Evolutionary conservation across 805 yeast genomes (phyloP).

Genomic region (Starmera pachycereana): DNA sequence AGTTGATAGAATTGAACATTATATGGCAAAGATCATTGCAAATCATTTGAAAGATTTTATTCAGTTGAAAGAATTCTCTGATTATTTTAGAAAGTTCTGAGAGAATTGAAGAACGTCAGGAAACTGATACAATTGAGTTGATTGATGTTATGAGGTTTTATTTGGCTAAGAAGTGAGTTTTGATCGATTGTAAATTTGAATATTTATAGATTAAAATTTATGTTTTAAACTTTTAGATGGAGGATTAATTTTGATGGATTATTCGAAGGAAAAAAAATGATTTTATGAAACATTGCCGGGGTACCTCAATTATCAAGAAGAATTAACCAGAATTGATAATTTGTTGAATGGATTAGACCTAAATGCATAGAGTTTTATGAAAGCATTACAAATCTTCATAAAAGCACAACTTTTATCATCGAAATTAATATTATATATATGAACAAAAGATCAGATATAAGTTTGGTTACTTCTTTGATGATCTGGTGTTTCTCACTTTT

Average conservation of each 20-base stretch:
- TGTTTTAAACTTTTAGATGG: constrained; percentile 6
- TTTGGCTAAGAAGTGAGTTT: constrained; percentile 21
- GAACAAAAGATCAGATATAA: constrained; percentile 2
- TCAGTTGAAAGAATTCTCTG: constrained; percentile 27
- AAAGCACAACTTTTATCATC: background rate
- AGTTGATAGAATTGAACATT: constrained; percentile 54
- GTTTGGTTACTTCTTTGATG: constrained; percentile 7
- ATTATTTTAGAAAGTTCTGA: constrained; percentile 38
- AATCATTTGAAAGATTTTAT: constrained; percentile 30
- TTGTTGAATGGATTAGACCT: constrained; percentile 28
- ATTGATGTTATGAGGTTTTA: constrained; percentile 70
- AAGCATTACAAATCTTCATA: background rate
- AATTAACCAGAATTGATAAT: constrained; percentile 29
- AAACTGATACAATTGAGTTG: constrained; percentile 71
- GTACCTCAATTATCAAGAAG: constrained; percentile 16
- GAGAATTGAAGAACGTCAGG: constrained; percentile 51
- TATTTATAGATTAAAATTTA: too few species aligned
- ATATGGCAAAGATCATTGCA: constrained; percentile 50
- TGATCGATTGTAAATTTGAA: background rate
- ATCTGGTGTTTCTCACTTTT: constrained; percentile 23
- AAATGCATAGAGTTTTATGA: constrained; percentile 25
- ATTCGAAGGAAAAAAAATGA: constrained; percentile 19
- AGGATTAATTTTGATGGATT: constrained; percentile 22
- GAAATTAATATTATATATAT: background rate
- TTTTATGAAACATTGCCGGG: constrained; percentile 13